Evolutionary conservation across 2,329 filamentous ascomycete species (phyloP).

Genomic region (Ophiostoma sp.): DNA sequence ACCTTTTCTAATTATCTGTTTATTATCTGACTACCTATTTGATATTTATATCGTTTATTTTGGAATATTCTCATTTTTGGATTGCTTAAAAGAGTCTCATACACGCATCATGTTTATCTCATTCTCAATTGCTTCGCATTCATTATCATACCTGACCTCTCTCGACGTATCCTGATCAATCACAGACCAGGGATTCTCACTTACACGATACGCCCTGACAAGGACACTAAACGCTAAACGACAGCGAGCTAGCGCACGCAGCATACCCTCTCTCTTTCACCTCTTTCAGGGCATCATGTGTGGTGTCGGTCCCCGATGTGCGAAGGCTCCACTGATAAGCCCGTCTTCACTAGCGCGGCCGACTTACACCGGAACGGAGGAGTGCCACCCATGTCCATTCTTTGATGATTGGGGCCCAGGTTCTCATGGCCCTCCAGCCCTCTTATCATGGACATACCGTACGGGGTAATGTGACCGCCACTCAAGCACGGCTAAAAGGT

Average conservation of each 20-base stretch:
- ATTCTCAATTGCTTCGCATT: neutral
- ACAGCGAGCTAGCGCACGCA: neutral
- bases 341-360: neutral
- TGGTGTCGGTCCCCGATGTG: neutral
- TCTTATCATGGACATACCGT: slow-evolving; percentile 5
- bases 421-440: neutral
- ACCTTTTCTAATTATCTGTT: neutral
- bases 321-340: slow-evolving; percentile 14
- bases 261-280: no score
- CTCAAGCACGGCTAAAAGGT: neutral
- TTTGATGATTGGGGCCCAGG: neutral
- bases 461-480: neutral
- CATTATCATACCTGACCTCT: neutral
- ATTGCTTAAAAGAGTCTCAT: neutral
- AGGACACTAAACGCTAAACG: no score
- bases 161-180: neutral
- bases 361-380: neutral
- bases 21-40: neutral
- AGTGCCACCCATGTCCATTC: neutral
- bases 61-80: neutral
- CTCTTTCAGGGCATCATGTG: neutral
- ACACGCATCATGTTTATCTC: neutral
- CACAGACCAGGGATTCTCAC: neutral
- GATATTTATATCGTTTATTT: neutral
- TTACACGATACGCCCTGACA: neutral